Evolutionary conservation across 2,329 filamentous ascomycete genomes (phyloP).

Genomic region (Cercospora nicotianae): DNA sequence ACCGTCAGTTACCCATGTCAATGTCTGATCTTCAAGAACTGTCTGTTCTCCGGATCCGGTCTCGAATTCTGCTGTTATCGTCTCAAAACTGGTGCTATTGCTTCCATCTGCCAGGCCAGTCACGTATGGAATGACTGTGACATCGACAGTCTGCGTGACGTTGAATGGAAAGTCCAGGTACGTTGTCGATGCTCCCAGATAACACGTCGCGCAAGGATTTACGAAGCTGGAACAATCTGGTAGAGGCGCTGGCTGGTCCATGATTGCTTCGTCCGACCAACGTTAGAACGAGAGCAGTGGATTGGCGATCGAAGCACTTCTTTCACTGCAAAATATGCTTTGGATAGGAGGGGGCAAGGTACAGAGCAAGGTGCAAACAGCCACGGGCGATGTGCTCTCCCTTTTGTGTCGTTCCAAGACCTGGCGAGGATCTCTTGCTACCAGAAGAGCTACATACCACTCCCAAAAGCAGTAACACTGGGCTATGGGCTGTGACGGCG

Average conservation of each 20-base stretch:
- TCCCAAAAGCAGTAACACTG: not conserved
- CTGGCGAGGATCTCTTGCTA: not conserved
- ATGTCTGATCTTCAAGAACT: not conserved
- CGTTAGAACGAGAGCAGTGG: not conserved
- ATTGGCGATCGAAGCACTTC: not conserved
- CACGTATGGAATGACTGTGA: not conserved
- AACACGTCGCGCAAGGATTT: not conserved
- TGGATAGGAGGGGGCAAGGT: not conserved
- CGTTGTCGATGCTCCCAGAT: not conserved
- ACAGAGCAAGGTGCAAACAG: not conserved
- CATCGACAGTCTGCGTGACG: constrained; percentile 1
- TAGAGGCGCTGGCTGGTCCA: not conserved
- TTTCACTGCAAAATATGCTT: not conserved
- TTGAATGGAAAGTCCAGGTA: not conserved
- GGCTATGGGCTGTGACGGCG: not conserved
- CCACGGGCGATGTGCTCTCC: not conserved
- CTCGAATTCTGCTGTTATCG: not conserved
- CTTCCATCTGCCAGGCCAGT: not conserved
- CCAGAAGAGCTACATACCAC: not conserved
- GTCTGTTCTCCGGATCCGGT: not conserved
- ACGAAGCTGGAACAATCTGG: not conserved
- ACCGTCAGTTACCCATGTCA: not conserved
- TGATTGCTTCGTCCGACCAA: not conserved
- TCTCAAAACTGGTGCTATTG: not conserved
- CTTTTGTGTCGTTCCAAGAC: not conserved